Base-by-base conservation (phyloP, 2,329 filamentous ascomycete genomes). In the Colletotrichum horii region DNA sequence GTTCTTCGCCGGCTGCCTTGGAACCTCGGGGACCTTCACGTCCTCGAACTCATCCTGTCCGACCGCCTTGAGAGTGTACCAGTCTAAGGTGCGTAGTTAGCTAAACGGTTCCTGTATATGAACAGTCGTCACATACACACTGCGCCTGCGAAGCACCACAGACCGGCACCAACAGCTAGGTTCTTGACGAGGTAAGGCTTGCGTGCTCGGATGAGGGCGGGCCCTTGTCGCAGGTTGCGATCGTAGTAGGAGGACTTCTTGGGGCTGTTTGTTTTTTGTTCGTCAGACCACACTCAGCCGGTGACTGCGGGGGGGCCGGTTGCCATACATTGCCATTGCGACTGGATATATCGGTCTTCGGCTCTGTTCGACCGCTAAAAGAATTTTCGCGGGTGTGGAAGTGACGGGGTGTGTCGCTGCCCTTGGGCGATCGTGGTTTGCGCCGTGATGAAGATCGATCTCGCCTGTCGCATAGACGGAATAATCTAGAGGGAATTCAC, bases 1-100 rank as follows among this genome's bases (percentile, higher is more conserved):
- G 36, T 81, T 75, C 60, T 86, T 83, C 52, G 86, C 81, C n/a
- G 87, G 84, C 75, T 89, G 86, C 66, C 86, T 84, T 64, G 95
- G 93, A 68, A 90, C 88, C 83, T 95, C 94, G 32, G 97, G 97
- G 48, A 98, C 93, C 83, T 95, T 93, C 80, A 98, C 96, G 83
- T 99, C 97, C 74, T 96, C 95, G 87, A 99, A 99, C 79, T 98
- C 95, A 85, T 98, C 97, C 86, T 98, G 97, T 58, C 96, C 95
- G 82, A 99, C 94, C 70, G 95, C 95, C 79, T 89, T 91, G 83
- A 99, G 94, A 6, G 91, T 92, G 82, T 92, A 92, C 79, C 86
- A 86, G 80, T 92, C 91, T 92, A 6, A n/a, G 22, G 7, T n/a
- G 26, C 24, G 15, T n/a, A 9, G 19, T 77, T 58, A 77, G 72